Base-by-base conservation (phyloP, 495 filamentous ascomycete genomes). In the Beverwykella pulmonaria region DNA sequence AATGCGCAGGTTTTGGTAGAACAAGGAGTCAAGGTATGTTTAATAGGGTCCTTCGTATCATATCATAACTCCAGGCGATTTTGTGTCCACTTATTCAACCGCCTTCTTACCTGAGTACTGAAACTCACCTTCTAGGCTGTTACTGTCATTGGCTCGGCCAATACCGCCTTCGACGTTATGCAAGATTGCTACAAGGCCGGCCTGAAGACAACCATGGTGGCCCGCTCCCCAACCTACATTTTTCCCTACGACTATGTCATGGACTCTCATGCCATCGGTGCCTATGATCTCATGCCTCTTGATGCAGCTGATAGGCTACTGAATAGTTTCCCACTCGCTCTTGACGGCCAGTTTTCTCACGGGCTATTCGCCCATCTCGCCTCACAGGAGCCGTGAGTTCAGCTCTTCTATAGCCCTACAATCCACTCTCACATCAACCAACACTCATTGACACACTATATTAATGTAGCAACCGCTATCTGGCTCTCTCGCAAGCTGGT, bases 141-240 rank as follows among this genome's bases (percentile, higher is more conserved):
- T n/a, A 19, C 47, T 50, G 59, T 78, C 4, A 66, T 78, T 36
- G 75, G 76, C 26, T 76, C 74, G 6, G 76, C 76, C 41, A 78
- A 76, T 64, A 78, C 76, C 0, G 76, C 74, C 27, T 77, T 78
- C 54, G 76, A 78, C 65, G 58, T 78, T 19, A 62, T 77, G 39
- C 30, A 70, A 27, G 75, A 78, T 61, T 76, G 72, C 60, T 57
- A 73, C 34, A 36, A 57, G 2, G 64, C 73, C 7, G 66, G 67
- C 41, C 61, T 73, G 6, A 3, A 49, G 26, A 71, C 72, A 8
- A 78, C 76, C 32, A 77, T 78, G 48, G 57, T 72, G 17, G 73
- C 56, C 23, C 72, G 76, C 27, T 77, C 75, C 1, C 74, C 73
- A 1, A 77, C 76, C 15, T 75, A 78, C 57, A 64, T 81, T 19